Evolutionary conservation across 75 land plant genomes (phyloP).

Genomic region (Chamaecyparis obtusa): DNA sequence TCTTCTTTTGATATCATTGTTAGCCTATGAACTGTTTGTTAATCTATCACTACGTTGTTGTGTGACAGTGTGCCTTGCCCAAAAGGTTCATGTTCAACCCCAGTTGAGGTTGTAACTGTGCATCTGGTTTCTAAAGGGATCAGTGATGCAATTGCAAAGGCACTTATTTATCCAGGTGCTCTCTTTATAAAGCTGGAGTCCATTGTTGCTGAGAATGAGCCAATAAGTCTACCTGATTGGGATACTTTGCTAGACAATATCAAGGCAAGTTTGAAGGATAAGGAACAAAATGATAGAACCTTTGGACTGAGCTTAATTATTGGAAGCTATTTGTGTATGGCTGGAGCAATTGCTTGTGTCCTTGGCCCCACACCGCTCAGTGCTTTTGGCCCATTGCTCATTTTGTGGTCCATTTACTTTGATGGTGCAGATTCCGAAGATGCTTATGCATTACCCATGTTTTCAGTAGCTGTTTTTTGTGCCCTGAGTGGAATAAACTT

Average conservation of each 20-base stretch:
- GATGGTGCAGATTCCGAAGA: constrained; percentile 13
- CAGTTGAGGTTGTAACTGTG: constrained; percentile 25
- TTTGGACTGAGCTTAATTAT: constrained; percentile 11
- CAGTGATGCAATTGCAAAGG: constrained; percentile 14
- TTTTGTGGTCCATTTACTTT: constrained; percentile 21
- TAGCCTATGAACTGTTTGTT: neutral
- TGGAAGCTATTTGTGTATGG: constrained; percentile 24
- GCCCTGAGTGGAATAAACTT: constrained; percentile 16
- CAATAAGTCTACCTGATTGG: constrained; percentile 18
- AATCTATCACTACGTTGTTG: neutral
- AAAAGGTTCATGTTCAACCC: constrained; percentile 26
- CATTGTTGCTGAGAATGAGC: constrained; percentile 22
- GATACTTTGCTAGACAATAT: neutral
- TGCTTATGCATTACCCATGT: constrained; percentile 25
- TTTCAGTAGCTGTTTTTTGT: constrained; percentile 20
- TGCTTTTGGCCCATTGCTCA: constrained; percentile 20
- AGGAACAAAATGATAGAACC: neutral
- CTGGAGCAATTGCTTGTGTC: constrained; percentile 19
- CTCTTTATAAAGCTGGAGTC: constrained; percentile 16
- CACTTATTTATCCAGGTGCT: constrained; percentile 24
- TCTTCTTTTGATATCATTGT: neutral
- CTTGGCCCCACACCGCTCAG: constrained; percentile 13
- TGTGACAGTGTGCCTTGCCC: constrained; percentile 27
- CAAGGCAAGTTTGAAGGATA: neutral
- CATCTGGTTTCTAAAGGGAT: constrained; percentile 12